Conservation (phyloP, 1,284 basidiomycete genomes). For the Mycena sp. region DNA sequence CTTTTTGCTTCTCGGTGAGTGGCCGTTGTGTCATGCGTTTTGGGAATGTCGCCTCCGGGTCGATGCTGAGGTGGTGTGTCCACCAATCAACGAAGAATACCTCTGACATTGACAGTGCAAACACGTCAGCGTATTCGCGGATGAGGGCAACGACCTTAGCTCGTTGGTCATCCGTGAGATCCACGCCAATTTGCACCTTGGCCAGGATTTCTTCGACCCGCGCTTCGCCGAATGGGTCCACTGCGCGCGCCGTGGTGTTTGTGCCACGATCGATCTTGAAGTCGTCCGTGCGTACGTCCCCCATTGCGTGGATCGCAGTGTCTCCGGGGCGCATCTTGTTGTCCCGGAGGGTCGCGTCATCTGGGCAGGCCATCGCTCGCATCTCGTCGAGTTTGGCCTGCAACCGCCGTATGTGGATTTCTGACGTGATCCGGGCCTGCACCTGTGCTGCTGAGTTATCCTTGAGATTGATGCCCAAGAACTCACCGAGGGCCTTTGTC, state of each 20-base stretch:
- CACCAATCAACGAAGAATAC: too few species aligned
- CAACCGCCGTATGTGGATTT: not conserved
- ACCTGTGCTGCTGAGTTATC: not conserved
- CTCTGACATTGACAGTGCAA: too few species aligned
- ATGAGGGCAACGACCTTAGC: constrained; percentile 14
- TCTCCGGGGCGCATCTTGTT: not conserved
- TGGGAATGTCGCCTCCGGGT: constrained; percentile 26
- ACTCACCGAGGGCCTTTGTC: not conserved
- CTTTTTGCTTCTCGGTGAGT: constrained; percentile 41
- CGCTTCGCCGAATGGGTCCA: not conserved
- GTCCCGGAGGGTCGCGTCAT: not conserved
- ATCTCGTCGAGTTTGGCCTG: not conserved
- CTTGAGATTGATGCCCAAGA: not conserved
- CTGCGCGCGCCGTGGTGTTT: not conserved
- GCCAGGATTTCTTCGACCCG: constrained; percentile 2
- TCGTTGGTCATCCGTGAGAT: constrained; percentile 11
- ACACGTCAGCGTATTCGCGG: constrained; percentile 38
- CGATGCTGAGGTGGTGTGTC: constrained; percentile 35
- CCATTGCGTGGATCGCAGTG: not conserved
- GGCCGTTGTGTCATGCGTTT: constrained; percentile 36
- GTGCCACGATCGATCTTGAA: constrained; percentile 2
- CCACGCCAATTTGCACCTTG: too few species aligned
- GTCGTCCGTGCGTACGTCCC: not conserved
- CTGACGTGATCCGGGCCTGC: not conserved
- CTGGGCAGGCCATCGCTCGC: not conserved